Base-by-base conservation (phyloP, 2,329 filamentous ascomycete species). In the Diplodia sapinea region DNA sequence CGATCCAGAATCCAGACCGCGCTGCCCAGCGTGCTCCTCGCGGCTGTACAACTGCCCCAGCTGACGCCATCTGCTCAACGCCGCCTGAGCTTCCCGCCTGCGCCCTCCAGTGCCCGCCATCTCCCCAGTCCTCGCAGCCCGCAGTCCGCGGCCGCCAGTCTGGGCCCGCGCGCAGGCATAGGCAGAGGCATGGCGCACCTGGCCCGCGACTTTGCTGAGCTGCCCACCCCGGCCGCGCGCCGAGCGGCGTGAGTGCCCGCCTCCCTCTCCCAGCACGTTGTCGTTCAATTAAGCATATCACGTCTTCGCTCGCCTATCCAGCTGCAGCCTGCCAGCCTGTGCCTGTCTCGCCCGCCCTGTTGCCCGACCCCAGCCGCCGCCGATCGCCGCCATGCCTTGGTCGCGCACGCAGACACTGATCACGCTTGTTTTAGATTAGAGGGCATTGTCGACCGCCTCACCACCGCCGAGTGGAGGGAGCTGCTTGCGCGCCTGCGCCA, bases 391-490 rank as follows among this genome's bases (percentile, higher is more conserved):
- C 8, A 11, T 49, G 43, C 17, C 15, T 7, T 49, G 43, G n/a
- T 20, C 43, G 17, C 43, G 43, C 43, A 20, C n/a, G 43, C 43
- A 47, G 15, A 49, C 17, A 43, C 50, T 66, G 26, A 66, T 40
- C 54, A 20, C 54, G 29, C 43, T 43, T 57, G 40, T 52, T 52
- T 70, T 29, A 76, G 73, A 20, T 70, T 79, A 23, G 68, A 69
- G 8, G 71, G 71, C 36, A 70, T 79, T 13, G 52, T 73, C 38
- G 11, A 67, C 20, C 68, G 75, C 40, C 57, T 79, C 36, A 74
- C 71, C 13, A 70, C 73, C 1, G 70, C 74, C 69, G 77, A 79
- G 69, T 77, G 74, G 75, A 70, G 76, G 43, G 57, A 67, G 8
- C 62, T 77, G 31, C 69, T 72, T 11, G 59, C 67, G 38, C 49